Evolutionary conservation across 768 basidiomycete species (phyloP).

Genomic region (Tylopilus sp.): DNA sequence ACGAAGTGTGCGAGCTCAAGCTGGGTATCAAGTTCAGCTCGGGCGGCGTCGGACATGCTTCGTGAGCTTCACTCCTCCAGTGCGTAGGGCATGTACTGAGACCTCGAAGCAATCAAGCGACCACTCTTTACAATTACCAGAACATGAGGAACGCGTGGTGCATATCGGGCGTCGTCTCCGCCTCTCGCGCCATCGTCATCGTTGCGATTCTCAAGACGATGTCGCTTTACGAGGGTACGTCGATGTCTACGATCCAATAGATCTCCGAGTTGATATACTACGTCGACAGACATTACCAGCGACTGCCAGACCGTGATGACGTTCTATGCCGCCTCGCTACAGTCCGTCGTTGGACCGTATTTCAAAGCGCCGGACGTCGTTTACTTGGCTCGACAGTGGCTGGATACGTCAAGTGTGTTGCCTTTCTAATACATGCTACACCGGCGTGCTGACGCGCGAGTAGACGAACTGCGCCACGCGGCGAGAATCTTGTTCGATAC

Average conservation of each 20-base stretch:
- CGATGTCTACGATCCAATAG: background rate
- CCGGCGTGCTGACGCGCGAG: slow-evolving; percentile 3
- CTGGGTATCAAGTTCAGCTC: slow-evolving; percentile 45
- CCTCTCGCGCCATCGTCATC: slow-evolving; percentile 65
- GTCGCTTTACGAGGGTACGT: slow-evolving; percentile 66
- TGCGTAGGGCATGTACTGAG: background rate
- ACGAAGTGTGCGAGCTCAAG: slow-evolving; percentile 58
- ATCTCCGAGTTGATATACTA: background rate
- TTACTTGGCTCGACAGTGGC: slow-evolving; percentile 72
- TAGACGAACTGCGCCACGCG: slow-evolving; percentile 74
- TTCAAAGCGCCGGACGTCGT: slow-evolving; percentile 71
- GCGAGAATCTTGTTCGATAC: slow-evolving; percentile 79
- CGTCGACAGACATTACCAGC: slow-evolving; percentile 58
- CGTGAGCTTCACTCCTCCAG: slow-evolving; percentile 35
- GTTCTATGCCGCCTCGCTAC: slow-evolving; percentile 76
- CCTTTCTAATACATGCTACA: background rate
- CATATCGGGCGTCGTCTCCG: slow-evolving; percentile 68
- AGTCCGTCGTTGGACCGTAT: slow-evolving; percentile 51
- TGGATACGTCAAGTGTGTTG: slow-evolving; percentile 64
- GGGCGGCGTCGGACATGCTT: slow-evolving; percentile 44
- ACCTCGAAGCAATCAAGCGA: slow-evolving; percentile 25
- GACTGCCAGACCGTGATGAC: slow-evolving; percentile 70
- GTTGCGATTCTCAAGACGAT: slow-evolving; percentile 66
- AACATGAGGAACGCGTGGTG: slow-evolving; percentile 56
- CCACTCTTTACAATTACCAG: slow-evolving; percentile 40